A percentile compares a stretch with the other conserved stretches of the same genome.
Evolutionary conservation across 2,329 filamentous ascomycete species (phyloP).

Genomic region (Bipolaris sorokiniana): DNA sequence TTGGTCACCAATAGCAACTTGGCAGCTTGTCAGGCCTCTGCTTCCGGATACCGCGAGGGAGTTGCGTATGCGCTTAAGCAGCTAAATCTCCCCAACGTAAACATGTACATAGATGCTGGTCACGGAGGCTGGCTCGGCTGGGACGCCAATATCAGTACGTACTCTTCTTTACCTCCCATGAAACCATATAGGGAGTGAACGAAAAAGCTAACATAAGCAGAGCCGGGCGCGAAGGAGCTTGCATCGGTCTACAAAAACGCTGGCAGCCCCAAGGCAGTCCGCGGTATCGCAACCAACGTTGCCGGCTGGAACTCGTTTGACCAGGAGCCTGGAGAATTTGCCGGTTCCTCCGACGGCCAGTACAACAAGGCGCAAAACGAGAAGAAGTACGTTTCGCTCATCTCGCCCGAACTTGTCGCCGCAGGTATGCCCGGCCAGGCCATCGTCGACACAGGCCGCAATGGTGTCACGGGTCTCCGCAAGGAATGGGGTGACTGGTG

Average conservation of each 20-base stretch:
- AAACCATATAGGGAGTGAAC: not conserved
- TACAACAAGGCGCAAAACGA: slow-evolving; percentile 59
- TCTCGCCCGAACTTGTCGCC: slow-evolving; percentile 57
- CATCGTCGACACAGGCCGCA: slow-evolving; percentile 65
- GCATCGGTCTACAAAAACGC: slow-evolving; percentile 57
- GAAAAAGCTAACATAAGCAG: slow-evolving; percentile 16
- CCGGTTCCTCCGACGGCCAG: slow-evolving; percentile 42
- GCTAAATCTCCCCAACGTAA: slow-evolving; percentile 67
- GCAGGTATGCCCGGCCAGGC: slow-evolving; percentile 61
- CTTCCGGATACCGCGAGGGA: slow-evolving; percentile 63
- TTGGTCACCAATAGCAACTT: slow-evolving; percentile 66
- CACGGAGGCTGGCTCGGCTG: slow-evolving; percentile 72
- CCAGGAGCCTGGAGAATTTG: slow-evolving; percentile 50
- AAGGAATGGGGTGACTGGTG: slow-evolving; percentile 71
- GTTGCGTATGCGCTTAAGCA: slow-evolving; percentile 64
- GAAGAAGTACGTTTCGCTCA: slow-evolving; percentile 58
- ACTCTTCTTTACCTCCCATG: not conserved
- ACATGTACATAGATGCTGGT: slow-evolving; percentile 69
- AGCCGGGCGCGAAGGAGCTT: slow-evolving; percentile 59
- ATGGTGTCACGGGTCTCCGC: slow-evolving; percentile 57
- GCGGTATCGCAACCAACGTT: slow-evolving; percentile 63
- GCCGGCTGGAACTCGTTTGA: slow-evolving; percentile 65
- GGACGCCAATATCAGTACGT: slow-evolving; percentile 62
- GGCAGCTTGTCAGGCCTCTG: slow-evolving; percentile 62
- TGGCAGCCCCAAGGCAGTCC: slow-evolving; percentile 56